These are phyloP conservation scores for Cordyceps javanica DNA, from an alignment of 2,329 filamentous ascomycete species.

Conservation along the genomic window DNA sequence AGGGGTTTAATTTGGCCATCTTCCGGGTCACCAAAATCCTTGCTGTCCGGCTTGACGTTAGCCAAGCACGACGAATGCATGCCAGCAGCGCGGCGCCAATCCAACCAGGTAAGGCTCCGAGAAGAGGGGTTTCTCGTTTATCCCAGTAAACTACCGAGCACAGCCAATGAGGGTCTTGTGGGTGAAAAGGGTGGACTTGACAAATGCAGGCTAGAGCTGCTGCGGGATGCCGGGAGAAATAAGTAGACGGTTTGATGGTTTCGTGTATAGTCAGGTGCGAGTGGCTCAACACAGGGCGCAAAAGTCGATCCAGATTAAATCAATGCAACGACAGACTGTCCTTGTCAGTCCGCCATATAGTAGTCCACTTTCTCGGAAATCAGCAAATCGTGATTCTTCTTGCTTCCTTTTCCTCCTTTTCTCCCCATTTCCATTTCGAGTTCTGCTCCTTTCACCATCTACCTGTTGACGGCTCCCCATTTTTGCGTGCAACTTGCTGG, in stretches of 20 bases:
- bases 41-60: neutral
- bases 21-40: neutral
- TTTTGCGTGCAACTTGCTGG: neutral
- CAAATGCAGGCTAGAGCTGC: neutral
- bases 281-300: neutral
- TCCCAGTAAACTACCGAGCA: neutral
- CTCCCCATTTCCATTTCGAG: neutral
- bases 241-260: neutral
- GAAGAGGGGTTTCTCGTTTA: slow-evolving; percentile 6
- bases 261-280: neutral
- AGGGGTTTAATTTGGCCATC: neutral
- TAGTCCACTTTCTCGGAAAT: no score
- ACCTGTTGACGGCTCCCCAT: neutral
- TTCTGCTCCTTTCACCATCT: no score
- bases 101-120: slow-evolving; percentile 3
- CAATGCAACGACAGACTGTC: neutral
- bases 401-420: neutral
- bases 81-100: neutral
- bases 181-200: neutral
- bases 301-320: neutral
- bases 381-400: neutral
- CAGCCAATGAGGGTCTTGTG: neutral
- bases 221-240: neutral
- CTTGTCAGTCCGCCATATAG: neutral
- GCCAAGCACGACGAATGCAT: neutral